Evolutionary conservation across 2,329 filamentous ascomycete genomes (phyloP).

Genomic region (Davidsoniella neocaledoniae): DNA sequence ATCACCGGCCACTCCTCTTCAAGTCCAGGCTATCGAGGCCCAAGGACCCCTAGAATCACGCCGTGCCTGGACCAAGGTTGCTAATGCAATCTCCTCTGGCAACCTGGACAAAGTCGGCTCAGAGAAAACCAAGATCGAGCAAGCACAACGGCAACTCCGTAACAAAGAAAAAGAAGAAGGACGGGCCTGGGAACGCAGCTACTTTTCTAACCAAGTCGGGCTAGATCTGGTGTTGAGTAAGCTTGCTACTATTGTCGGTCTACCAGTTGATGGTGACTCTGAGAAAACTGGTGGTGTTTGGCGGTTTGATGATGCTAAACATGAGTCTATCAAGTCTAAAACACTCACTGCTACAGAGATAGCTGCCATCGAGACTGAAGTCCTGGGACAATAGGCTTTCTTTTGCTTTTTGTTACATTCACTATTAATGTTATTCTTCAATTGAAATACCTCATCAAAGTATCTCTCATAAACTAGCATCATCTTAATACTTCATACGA

Average conservation of each 20-base stretch:
- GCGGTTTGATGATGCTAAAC: conserved; percentile 36
- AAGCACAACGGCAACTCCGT: conserved; percentile 60
- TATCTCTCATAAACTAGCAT: background rate
- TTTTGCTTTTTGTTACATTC: background rate
- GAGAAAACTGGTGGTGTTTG: conserved; percentile 46
- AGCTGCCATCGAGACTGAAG: conserved; percentile 28
- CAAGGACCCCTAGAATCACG: conserved; percentile 81
- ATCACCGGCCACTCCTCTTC: conserved; percentile 47
- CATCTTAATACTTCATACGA: background rate
- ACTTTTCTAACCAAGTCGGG: conserved; percentile 46
- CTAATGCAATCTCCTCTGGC: conserved; percentile 54
- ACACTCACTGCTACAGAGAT: conserved; percentile 24
- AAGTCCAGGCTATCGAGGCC: conserved; percentile 52
- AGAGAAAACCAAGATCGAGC: conserved; percentile 83
- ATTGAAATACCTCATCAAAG: background rate
- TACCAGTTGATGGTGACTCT: conserved; percentile 34
- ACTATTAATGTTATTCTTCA: background rate
- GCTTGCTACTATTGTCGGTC: conserved; percentile 29
- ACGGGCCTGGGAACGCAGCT: conserved; percentile 63
- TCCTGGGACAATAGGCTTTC: conserved; percentile 19
- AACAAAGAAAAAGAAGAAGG: conserved; percentile 59
- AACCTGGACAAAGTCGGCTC: conserved; percentile 66
- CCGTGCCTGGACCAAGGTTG: conserved; percentile 75
- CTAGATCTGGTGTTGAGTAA: conserved; percentile 28
- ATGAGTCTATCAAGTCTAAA: conserved; percentile 17